These are phyloP conservation scores for Suhomyces bolitotheri DNA, from an alignment of 1,139 yeast species.

Conservation along the genomic window DNA sequence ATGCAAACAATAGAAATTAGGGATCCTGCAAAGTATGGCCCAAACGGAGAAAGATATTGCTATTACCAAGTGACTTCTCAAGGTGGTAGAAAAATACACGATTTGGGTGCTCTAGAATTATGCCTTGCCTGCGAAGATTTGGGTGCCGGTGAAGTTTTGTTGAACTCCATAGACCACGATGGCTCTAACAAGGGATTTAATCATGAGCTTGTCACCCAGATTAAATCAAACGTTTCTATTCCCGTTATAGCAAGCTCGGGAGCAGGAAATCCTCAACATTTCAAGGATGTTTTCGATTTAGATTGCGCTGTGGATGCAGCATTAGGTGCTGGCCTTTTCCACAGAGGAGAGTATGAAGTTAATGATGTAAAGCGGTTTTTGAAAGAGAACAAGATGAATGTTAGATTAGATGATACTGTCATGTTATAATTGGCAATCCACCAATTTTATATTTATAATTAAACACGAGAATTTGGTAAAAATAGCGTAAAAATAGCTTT, in stretches of 20 bases:
- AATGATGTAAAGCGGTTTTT: conserved; percentile 74
- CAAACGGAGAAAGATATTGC: conserved; percentile 81
- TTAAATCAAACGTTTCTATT: conserved; percentile 71
- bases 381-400: conserved; percentile 40
- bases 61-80: conserved; percentile 95
- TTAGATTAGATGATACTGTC: conserved; percentile 35
- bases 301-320: conserved; percentile 92
- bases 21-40: conserved; percentile 60
- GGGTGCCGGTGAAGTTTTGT: conserved; percentile 94
- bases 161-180: conserved; percentile 94
- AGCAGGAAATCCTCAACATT: conserved; percentile 91
- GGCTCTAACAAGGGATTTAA: conserved; percentile 94
- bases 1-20: conserved; percentile 54
- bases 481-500: no score
- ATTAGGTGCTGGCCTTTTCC: conserved; percentile 97
- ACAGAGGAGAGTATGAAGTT: conserved; percentile 88
- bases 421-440: conserved; percentile 24
- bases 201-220: conserved; percentile 74
- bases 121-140: conserved; percentile 84
- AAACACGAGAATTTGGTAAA: no score
- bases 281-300: conserved; percentile 74
- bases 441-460: no score
- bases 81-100: conserved; percentile 90
- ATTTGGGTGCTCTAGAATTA: conserved; percentile 87
- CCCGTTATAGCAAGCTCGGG: conserved; percentile 98